phyloP scores from a whole-genome alignment of 805 yeast genomes.

The Nematodospora valgi region DNA sequence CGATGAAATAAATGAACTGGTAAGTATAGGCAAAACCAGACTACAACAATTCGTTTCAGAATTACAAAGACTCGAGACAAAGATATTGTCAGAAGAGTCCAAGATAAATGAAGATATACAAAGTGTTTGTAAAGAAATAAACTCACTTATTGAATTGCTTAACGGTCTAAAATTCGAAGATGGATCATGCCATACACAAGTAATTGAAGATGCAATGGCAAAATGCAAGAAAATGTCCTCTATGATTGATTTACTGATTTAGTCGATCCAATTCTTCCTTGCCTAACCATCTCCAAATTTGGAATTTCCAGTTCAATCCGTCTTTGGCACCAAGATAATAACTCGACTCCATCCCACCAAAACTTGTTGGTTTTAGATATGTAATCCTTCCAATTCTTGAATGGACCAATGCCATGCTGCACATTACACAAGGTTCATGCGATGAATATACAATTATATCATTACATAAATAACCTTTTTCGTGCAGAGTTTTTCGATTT shows the following conservation, averaged over 20 bases:
- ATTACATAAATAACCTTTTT: conserved; percentile 62
- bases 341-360: conserved; percentile 57
- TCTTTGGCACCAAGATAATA: conserved; percentile 74
- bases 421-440: conserved; percentile 97
- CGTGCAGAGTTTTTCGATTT: conserved; percentile 24
- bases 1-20: conserved; percentile 1
- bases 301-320: conserved; percentile 83
- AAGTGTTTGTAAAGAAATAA: background rate
- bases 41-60: conserved; percentile 2
- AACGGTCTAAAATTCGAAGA: conserved; percentile 1
- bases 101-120: conserved; percentile 1
- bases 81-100: conserved; percentile 3
- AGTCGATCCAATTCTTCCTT: conserved; percentile 17
- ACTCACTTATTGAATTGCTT: background rate
- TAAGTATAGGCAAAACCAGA: conserved; percentile 7
- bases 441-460: conserved; percentile 79
- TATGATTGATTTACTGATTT: background rate
- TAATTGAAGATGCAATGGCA: conserved; percentile 4
- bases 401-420: conserved; percentile 92
- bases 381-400: conserved; percentile 74
- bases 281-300: conserved; percentile 72
- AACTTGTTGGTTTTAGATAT: conserved; percentile 43
- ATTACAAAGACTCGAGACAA: conserved; percentile 3
- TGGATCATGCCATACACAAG: conserved; percentile 1
- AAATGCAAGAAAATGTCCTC: conserved; percentile 4